Conservation (phyloP, 306 rosid genomes). For the Pachyrhizus erosus region DNA sequence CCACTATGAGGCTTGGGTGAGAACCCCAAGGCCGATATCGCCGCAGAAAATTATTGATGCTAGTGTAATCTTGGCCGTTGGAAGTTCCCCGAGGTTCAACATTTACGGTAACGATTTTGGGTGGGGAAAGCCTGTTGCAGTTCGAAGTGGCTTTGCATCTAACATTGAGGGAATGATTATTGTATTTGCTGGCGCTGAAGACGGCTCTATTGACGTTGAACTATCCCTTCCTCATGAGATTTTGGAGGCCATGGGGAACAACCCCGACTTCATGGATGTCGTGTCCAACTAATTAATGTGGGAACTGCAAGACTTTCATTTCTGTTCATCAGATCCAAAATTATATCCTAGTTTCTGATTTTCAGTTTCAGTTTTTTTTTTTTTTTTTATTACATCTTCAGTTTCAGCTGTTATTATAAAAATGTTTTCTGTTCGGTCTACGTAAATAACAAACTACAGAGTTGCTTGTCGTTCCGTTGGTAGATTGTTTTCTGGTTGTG, state of each 20-base stretch:
- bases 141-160: slow-evolving; percentile 45
- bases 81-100: slow-evolving; percentile 38
- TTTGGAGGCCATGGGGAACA: slow-evolving; percentile 45
- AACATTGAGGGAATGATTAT: slow-evolving; percentile 2
- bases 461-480: too few species aligned
- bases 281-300: not conserved
- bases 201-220: slow-evolving; percentile 56
- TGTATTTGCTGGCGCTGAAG: slow-evolving; percentile 47
- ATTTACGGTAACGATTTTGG: slow-evolving; percentile 55
- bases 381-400: too few species aligned
- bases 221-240: slow-evolving; percentile 38
- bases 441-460: too few species aligned
- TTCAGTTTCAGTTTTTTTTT: too few species aligned
- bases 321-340: too few species aligned
- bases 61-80: not conserved
- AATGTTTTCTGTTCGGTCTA: too few species aligned
- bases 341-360: too few species aligned
- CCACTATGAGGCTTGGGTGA: slow-evolving; percentile 23
- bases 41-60: accelerated
- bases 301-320: too few species aligned
- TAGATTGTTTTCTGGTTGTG: too few species aligned
- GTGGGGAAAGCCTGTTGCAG: slow-evolving; percentile 50
- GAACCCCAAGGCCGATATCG: not conserved
- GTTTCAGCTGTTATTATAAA: too few species aligned
- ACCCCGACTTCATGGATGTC: slow-evolving; percentile 38